Base-by-base conservation (phyloP, 169 alveolate genomes). In the Eimeria sp. region DNA sequence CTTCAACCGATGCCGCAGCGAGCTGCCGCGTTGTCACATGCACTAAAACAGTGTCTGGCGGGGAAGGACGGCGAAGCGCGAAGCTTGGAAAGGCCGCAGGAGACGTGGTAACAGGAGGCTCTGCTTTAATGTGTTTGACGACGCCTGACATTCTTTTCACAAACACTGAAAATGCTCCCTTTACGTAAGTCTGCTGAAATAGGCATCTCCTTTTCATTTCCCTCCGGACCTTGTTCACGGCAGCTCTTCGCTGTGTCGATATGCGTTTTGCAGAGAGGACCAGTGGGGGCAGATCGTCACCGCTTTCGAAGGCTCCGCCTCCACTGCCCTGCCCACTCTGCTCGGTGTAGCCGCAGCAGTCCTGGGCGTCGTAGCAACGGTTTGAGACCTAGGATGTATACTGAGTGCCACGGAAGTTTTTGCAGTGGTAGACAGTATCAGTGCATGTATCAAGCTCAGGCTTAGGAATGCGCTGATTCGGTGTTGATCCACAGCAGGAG, bases 201-300 rank as follows among this genome's bases (percentile, higher is more conserved):
- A 0, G 9, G 46, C 62, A 27, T n/a, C 27, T 37, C 43, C 62
- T 40, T 20, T 68, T 8, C 14, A 25, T 8, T 71, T 25, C 49
- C 43, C 33, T 25, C 2, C 9, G 62, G 62, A 54, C 30, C 56
- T 9, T 77, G 14, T 27, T 23, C 18, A 46, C 13, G 68, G 20
- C 11, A 27, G n/a, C 4, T 14, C 6, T 54, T 27, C 23, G 60
- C 71, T 33, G 46, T 27, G 37, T 30, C 33, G 27, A 0, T n/a
- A 0, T 83, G 58, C 33, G 6, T 20, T 72, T 13, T 58, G 76
- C 90, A 83, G 90, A 20, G 56, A 83, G 54, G 37, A 54, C 13
- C 71, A 83, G 25, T 83, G 90, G 90, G 76, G 54, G 56, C 8
- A 33, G 60, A 83, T 83, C 77, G 76, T 37, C 20, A 14, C 56